These are phyloP conservation scores for Colletotrichum theobromicola DNA, from an alignment of 2,329 filamentous ascomycete genomes.

Conservation along the genomic window DNA sequence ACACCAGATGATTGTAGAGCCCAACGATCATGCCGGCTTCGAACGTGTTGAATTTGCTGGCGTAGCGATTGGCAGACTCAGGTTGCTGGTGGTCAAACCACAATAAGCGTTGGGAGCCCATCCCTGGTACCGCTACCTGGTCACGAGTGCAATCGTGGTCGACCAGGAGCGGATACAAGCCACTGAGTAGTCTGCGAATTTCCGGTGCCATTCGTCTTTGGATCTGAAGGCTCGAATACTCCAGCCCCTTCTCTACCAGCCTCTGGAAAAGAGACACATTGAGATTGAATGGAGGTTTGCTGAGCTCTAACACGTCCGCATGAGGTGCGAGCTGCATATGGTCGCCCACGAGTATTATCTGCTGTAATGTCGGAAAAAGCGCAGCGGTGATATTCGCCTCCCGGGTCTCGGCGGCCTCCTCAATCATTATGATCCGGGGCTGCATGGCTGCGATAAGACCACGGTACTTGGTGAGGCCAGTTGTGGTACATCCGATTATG, in stretches of 20 bases:
- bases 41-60: constrained; percentile 70
- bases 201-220: constrained; percentile 67
- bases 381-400: constrained; percentile 65
- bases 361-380: constrained; percentile 55
- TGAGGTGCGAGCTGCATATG: constrained; percentile 80
- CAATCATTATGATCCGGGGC: constrained; percentile 74
- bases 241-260: constrained; percentile 68
- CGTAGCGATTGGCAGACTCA: constrained; percentile 67
- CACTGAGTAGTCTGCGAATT: constrained; percentile 48
- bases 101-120: constrained; percentile 34
- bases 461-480: constrained; percentile 81
- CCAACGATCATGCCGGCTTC: constrained; percentile 80
- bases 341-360: constrained; percentile 71
- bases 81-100: constrained; percentile 60
- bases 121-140: constrained; percentile 44
- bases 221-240: constrained; percentile 67
- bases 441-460: constrained; percentile 69
- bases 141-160: constrained; percentile 49
- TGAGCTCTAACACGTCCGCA: constrained; percentile 66
- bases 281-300: constrained; percentile 66
- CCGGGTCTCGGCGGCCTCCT: constrained; percentile 80
- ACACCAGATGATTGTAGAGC: constrained; percentile 74
- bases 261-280: constrained; percentile 82
- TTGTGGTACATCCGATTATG: constrained; percentile 75
- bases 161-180: constrained; percentile 49